Evolutionary conservation across 2,329 filamentous ascomycete species (phyloP).

Genomic region (Talaromyces funiculosus): DNA sequence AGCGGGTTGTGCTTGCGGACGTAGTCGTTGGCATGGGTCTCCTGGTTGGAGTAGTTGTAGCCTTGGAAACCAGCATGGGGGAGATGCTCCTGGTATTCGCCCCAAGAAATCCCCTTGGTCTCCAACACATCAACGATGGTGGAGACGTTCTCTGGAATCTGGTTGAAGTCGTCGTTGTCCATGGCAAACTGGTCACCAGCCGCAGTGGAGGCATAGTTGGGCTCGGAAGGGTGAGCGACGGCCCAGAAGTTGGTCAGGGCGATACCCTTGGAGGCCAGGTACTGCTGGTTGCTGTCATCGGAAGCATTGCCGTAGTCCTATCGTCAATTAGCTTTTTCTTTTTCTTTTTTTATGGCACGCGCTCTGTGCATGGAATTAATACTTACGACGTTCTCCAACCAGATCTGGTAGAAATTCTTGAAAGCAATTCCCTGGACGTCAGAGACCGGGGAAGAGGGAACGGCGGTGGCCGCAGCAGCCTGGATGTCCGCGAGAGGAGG

Average conservation of each 20-base stretch:
- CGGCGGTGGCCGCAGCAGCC: constrained; percentile 49
- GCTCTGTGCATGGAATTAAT: neutral
- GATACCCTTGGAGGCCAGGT: constrained; percentile 48
- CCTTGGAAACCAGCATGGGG: constrained; percentile 71
- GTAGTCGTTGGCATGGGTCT: constrained; percentile 65
- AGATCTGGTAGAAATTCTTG: constrained; percentile 66
- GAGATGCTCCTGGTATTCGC: constrained; percentile 70
- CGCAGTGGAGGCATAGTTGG: constrained; percentile 66
- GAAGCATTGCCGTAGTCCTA: constrained; percentile 57
- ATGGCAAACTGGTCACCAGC: constrained; percentile 70
- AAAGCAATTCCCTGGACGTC: constrained; percentile 66
- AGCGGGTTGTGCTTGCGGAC: constrained; percentile 73
- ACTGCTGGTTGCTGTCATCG: constrained; percentile 46
- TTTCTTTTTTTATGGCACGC: neutral
- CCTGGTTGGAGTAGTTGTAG: constrained; percentile 56
- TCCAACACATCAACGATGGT: constrained; percentile 66
- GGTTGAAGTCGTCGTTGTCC: constrained; percentile 59
- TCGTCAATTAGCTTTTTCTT: neutral
- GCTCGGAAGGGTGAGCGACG: constrained; percentile 67
- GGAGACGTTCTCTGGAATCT: constrained; percentile 56
- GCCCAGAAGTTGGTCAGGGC: constrained; percentile 56
- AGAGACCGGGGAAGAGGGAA: constrained; percentile 57
- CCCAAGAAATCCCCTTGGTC: constrained; percentile 61
- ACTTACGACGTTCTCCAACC: constrained; percentile 68
- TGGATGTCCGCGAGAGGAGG: constrained; percentile 26